Base-by-base conservation (phyloP, 805 yeast genomes). In the Candida wancherniae region DNA sequence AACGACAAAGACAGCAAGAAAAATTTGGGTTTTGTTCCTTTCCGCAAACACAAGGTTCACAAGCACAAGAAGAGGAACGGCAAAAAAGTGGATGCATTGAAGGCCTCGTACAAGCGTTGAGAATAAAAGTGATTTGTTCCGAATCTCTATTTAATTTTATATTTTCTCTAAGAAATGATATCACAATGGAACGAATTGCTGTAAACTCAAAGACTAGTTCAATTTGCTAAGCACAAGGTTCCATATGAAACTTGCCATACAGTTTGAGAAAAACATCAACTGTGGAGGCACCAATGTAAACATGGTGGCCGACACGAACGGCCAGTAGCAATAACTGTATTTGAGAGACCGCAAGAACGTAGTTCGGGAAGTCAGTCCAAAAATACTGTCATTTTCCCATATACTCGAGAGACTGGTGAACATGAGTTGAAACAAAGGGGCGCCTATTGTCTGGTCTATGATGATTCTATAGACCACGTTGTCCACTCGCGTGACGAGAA, bases 11-110 rank as follows among this genome's bases (percentile, higher is more conserved):
- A 64, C 21, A 69, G 68, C 35, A 63, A 69, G 19, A 72, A 72
- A 38, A 68, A 69, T 24, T 55, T 81, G 33, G 85, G 85, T 3
- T 83, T 82, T 48, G 79, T 82, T 22, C 90, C 94, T 11, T 82
- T 82, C 61, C 74, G 69, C 43, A 77, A 76, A 44, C 52, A 57
- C 50, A 73, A 58, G 45, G 69, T 68, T 15, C 51, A 53, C 26
- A 72, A 73, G 49, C 63, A 63, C 33, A 65, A 57, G 34, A 61
- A 55, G 44, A 57, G 39, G 33, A 58, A 58, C 20, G 51, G 65
- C 22, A 69, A 58, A 36, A 76, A 73, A 52, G 55, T 64, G 12
- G 81, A 81, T 55, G 85, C 88, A n/a, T 64, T 81, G 48, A 81
- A 78, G 54, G 71, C 59, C 5, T 56, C 35, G 1, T 40, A 35